Base-by-base conservation (phyloP, 106 monocot genomes). In the Alisma plantagoaquatica region DNA sequence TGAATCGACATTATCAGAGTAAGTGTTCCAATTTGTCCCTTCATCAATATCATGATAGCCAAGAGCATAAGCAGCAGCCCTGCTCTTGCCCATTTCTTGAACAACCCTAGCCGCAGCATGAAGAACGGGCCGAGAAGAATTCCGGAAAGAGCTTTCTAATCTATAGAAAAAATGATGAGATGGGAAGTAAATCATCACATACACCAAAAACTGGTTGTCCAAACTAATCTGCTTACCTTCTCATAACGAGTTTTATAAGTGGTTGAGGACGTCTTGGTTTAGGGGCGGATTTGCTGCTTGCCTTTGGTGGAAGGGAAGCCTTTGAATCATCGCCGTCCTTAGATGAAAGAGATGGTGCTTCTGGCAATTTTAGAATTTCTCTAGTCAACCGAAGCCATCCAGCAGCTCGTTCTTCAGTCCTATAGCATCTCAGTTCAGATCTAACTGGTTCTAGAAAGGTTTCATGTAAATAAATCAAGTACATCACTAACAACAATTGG, bases 71-170 rank as follows among this genome's bases (percentile, higher is more conserved):
- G 89, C 96, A 50, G 96, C 89, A 54, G 96, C 88, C 62, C 96
- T 81, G 74, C 96, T 96, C 72, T 82, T 96, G 41, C 96, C 96
- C 81, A 96, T 85, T 68, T 96, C 96, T 57, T 76, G 84, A 62
- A 96, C 96, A 65, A 96, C 96, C 61, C 96, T 78, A 10, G 96
- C 84, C 28, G 96, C 89, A 27, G 89, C 84, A 74, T 96, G 96
- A 64, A 96, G 84, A 28, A 89, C 89, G 29, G 96, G 96, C 3
- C 96, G 88, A 66, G 96, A 96, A 51, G 85, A 96, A 74, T 81
- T 96, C 23, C 96, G 77, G 56, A 96, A 96, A 28, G 96, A 96
- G 64, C 81, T 89, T 62, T 96, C 96, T 75, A 96, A 59, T 64
- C 96, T 83, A 49, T 7, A 49, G 52, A 23, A 38, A 50, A n/a